phyloP scores from a whole-genome alignment of 345 rosid genomes.

The Hibiscus tridactylites region DNA sequence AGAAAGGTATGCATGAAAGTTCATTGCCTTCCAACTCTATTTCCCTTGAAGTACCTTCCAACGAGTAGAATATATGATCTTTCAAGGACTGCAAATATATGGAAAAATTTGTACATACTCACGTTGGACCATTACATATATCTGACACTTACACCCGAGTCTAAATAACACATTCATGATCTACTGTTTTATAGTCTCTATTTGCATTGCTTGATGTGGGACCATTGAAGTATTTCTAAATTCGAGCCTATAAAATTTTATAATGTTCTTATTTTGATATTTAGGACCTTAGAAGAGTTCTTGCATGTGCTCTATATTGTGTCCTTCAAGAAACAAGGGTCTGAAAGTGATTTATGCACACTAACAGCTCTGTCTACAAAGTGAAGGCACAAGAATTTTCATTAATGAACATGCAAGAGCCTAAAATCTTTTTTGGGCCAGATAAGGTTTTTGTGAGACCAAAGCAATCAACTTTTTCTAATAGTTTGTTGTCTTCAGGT shows the following conservation, averaged over 20 bases:
- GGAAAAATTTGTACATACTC: neutral
- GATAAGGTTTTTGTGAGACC: neutral
- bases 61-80: neutral
- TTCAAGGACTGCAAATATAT: neutral
- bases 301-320: neutral
- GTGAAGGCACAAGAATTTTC: neutral
- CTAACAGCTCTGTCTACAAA: neutral
- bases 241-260: neutral
- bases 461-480: neutral
- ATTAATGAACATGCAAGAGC: neutral
- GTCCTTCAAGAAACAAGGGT: neutral
- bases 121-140: neutral
- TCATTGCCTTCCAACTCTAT: neutral
- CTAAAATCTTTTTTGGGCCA: neutral
- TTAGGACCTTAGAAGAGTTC: neutral
- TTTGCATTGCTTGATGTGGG: neutral
- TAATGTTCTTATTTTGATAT: neutral
- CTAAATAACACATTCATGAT: neutral
- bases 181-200: neutral
- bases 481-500: constrained; percentile 36
- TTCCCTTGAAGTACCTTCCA: neutral
- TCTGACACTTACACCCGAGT: neutral
- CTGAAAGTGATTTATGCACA: neutral
- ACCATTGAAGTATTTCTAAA: neutral
- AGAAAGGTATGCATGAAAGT: constrained; percentile 39